These are phyloP conservation scores for Saccharomycopsis crataegensis DNA, from an alignment of 1,139 yeast species.

Conservation along the genomic window DNA sequence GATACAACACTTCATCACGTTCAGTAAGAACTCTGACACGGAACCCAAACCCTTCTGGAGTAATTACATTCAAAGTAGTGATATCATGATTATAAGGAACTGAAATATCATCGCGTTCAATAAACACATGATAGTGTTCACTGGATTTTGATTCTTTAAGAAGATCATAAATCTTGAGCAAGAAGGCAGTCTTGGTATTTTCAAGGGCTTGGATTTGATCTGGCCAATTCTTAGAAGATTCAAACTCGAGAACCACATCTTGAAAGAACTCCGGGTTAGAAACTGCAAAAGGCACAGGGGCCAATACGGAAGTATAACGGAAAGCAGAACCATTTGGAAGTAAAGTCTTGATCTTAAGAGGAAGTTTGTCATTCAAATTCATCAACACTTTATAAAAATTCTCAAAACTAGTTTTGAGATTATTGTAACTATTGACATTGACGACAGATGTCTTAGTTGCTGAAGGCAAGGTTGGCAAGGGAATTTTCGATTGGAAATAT, in stretches of 20 bases:
- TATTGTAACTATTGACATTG: slow-evolving; percentile 47
- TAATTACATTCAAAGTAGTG: slow-evolving; percentile 53
- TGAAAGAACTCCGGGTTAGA: slow-evolving; percentile 77
- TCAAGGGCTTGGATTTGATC: slow-evolving; percentile 82
- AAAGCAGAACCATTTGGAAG: slow-evolving; percentile 66
- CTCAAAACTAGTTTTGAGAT: slow-evolving; percentile 59
- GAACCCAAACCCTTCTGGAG: slow-evolving; percentile 88
- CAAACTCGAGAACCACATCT: slow-evolving; percentile 78
- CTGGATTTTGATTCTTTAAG: slow-evolving; percentile 36
- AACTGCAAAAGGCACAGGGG: slow-evolving; percentile 77
- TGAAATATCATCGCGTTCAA: slow-evolving; percentile 52
- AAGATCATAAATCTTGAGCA: slow-evolving; percentile 62
- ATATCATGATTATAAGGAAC: slow-evolving; percentile 60
- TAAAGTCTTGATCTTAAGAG: slow-evolving; percentile 64
- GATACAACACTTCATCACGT: slow-evolving; percentile 67
- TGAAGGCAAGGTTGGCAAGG: slow-evolving; percentile 54
- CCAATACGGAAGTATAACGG: slow-evolving; percentile 65
- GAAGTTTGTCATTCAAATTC: slow-evolving; percentile 40
- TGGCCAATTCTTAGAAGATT: slow-evolving; percentile 91
- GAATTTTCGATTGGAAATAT: slow-evolving; percentile 44
- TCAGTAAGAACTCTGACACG: slow-evolving; percentile 67
- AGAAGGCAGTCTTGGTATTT: slow-evolving; percentile 82
- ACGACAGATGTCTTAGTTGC: slow-evolving; percentile 46
- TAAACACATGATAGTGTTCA: slow-evolving; percentile 42
- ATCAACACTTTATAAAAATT: slow-evolving; percentile 45